Evolutionary conservation across 108 stramenopile genomes (phyloP), one percentile per base, ranked within the genome.

Genomic region (Skeletonema tropicum): DNA sequence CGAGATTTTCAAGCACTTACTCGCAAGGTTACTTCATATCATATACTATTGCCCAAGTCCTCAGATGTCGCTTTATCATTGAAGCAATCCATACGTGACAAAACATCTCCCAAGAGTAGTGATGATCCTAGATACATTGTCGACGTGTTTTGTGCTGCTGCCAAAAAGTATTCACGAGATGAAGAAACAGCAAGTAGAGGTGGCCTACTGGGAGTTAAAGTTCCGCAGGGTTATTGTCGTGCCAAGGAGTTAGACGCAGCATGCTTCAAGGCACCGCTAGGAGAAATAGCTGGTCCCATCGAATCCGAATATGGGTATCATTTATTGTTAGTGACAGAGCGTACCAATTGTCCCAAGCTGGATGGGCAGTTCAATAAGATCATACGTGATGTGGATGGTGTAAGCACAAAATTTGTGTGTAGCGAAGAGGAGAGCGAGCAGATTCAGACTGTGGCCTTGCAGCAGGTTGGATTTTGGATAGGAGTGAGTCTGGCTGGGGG

Each of bases 311-410:
- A 68, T 57, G 89, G 89, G 3, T 81, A 65, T 64, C 89, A 90
- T 74, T 64, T 90, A 30, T 31, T 90, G 25, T 42, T 90, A 60
- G 87, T 90, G 5, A 69, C 73, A 55, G 89, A 90, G 65, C 76
- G 89, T 29, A 90, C 84, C 3, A 90, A 90, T 65, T 90, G 89
- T 66, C 87, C 81, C 45, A 85, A 90, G 69, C 42, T 90, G 21
- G 89, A 90, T 82, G 86, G 87, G 11, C 45, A 45, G 21, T 76
- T 83, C 19, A 90, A 76, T 12, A 77, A 49, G 59, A 73, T 90
- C 29, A 49, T 75, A 17, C 6, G 48, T 19, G 76, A 64, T 29
- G 74, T 49, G 17, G 57, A 78, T 49, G 70, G 75, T 38, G 32
- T 32, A 45, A 77, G 71, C 63, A 77, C 14, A 12, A 39, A 31